Evolutionary conservation across 495 filamentous ascomycete genomes (phyloP).

Genomic region (Tuber indicum): DNA sequence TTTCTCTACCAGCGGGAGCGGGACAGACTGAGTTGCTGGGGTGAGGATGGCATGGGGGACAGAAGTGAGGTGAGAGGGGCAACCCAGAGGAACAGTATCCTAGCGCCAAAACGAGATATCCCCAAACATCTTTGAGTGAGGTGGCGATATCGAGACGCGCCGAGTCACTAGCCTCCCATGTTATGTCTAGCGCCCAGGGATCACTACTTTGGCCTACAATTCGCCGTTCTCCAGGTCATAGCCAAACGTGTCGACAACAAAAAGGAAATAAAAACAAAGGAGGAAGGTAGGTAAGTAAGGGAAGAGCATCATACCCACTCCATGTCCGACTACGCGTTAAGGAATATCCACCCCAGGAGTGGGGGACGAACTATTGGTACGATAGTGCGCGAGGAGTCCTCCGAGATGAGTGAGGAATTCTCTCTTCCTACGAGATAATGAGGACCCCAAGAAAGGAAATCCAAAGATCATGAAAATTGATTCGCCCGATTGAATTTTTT

Average conservation of each 20-base stretch:
- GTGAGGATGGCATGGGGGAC: constrained; percentile 5
- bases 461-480: constrained; percentile 27
- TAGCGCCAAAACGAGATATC: constrained; percentile 26
- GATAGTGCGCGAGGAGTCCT: background rate
- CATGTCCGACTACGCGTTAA: constrained; percentile 19
- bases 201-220: constrained; percentile 25
- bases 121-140: constrained; percentile 24
- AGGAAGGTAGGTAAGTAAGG: constrained; percentile 3
- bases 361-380: constrained; percentile 11
- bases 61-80: constrained; percentile 6
- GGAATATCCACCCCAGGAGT: constrained; percentile 19
- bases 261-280: constrained; percentile 8
- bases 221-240: constrained; percentile 11
- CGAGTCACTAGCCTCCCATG: constrained; percentile 21
- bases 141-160: constrained; percentile 31
- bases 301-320: constrained; percentile 34
- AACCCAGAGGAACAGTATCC: background rate
- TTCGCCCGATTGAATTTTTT: constrained; percentile 33
- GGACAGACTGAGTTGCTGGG: constrained; percentile 11
- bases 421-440: constrained; percentile 16
- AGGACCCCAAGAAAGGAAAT: constrained; percentile 12
- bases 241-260: constrained; percentile 11
- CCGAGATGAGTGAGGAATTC: background rate
- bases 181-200: constrained; percentile 20
- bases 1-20: constrained; percentile 34